A percentile compares a stretch with the other conserved stretches of the same genome.
Evolutionary conservation across 768 basidiomycete genomes (phyloP).

Genomic region (Rhizopogon vesiculosus): DNA sequence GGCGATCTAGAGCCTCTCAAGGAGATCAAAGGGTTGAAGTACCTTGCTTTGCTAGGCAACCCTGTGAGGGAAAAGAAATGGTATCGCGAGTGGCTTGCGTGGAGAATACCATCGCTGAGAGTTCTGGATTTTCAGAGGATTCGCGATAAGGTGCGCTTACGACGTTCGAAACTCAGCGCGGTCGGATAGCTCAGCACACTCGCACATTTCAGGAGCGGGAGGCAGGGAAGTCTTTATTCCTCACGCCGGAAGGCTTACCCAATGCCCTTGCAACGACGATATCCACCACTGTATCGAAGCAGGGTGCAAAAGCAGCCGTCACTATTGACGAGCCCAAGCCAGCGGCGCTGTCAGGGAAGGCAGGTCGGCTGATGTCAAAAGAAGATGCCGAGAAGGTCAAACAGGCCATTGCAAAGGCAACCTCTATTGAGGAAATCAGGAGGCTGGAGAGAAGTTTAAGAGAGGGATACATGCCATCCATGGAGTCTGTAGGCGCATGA

Average conservation of each 20-base stretch:
- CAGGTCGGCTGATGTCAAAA: conserved; percentile 85
- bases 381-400: conserved; percentile 87
- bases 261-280: conserved; percentile 79
- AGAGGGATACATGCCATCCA: conserved; percentile 79
- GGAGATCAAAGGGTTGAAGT: conserved; percentile 69
- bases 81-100: conserved; percentile 96
- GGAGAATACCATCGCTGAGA: conserved; percentile 81
- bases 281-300: conserved; percentile 66
- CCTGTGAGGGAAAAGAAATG: conserved; percentile 89
- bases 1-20: conserved; percentile 84
- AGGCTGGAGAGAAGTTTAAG: conserved; percentile 75
- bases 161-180: conserved; percentile 15
- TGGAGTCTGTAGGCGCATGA: conserved; percentile 77
- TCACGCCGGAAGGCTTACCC: conserved; percentile 72
- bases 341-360: conserved; percentile 51
- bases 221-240: conserved; percentile 68
- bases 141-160: conserved; percentile 81
- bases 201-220: conserved; percentile 64
- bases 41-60: conserved; percentile 73
- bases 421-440: conserved; percentile 85
- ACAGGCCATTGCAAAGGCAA: conserved; percentile 85
- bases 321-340: conserved; percentile 79
- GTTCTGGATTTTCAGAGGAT: conserved; percentile 95
- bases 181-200: conserved; percentile 19
- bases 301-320: conserved; percentile 54